phyloP scores from a whole-genome alignment of 352 stramenopile genomes.

The Globisporangium cylindrosporum region DNA sequence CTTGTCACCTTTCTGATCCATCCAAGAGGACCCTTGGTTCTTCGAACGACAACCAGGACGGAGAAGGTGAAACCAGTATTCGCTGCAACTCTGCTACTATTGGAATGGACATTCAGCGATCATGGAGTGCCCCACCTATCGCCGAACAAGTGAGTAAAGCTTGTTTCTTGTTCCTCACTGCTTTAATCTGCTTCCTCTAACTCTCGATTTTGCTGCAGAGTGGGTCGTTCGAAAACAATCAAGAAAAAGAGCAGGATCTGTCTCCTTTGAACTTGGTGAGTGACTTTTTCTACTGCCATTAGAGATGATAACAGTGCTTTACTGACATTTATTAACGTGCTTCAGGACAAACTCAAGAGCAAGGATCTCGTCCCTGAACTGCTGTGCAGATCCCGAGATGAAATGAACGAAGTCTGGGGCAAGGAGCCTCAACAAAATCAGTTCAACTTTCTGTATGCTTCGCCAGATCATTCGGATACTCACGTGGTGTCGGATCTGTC shows the following conservation, averaged over 20 bases:
- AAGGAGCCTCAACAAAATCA: slow-evolving; percentile 2
- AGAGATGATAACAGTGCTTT: slow-evolving; percentile 4
- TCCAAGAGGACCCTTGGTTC: neutral
- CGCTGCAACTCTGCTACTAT: slow-evolving; percentile 1
- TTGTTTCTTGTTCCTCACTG: neutral
- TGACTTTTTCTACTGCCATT: neutral
- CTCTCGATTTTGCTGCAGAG: neutral
- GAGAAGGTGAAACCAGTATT: neutral
- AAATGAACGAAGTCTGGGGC: slow-evolving; percentile 15
- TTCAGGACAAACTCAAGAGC: slow-evolving; percentile 8
- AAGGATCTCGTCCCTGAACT: neutral
- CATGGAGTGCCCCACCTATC: slow-evolving; percentile 43
- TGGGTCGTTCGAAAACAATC: slow-evolving; percentile 32
- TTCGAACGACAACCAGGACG: slow-evolving; percentile 11
- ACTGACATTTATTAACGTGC: slow-evolving; percentile 4
- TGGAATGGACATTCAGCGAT: slow-evolving; percentile 37
- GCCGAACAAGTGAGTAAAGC: slow-evolving; percentile 31
- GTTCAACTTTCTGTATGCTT: slow-evolving; percentile 18
- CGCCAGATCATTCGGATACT: slow-evolving; percentile 30
- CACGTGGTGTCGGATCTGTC: slow-evolving; percentile 22
- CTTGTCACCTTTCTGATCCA: neutral
- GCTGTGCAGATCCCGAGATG: neutral
- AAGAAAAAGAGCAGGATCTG: slow-evolving; percentile 29
- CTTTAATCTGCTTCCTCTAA: neutral
- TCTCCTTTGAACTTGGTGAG: slow-evolving; percentile 27